Percentiles rank a stretch among this genome's conserved stretches.
These are phyloP conservation scores for Suhomyces maxii DNA, from an alignment of 1,139 yeast genomes.

Conservation along the genomic window DNA sequence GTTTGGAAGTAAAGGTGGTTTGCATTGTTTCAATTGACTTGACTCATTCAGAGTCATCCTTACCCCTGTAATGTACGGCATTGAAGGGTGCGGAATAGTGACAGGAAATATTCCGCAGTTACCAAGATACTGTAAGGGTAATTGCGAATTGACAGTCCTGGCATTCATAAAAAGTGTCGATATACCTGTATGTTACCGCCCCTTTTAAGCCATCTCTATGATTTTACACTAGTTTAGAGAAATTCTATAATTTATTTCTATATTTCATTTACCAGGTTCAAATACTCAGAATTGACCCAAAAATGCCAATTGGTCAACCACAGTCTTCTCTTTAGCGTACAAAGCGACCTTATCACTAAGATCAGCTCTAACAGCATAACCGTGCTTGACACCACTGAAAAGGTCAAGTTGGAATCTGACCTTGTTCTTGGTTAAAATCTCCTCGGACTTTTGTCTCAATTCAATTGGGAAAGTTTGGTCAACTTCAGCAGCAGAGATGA, in stretches of 20 bases:
- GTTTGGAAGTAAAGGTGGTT: no score
- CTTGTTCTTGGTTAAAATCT: slow-evolving; percentile 44
- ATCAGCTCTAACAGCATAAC: slow-evolving; percentile 77
- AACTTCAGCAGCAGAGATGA: slow-evolving; percentile 70
- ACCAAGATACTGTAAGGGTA: no score
- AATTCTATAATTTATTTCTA: no score
- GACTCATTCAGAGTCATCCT: no score
- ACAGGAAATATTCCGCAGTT: no score
- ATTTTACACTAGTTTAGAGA: not conserved
- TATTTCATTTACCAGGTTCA: not conserved
- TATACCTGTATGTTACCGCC: no score
- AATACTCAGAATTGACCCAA: slow-evolving; percentile 4
- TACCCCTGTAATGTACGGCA: no score
- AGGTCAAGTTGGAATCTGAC: slow-evolving; percentile 57
- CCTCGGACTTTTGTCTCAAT: slow-evolving; percentile 60
- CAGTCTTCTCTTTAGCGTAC: slow-evolving; percentile 71
- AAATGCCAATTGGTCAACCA: slow-evolving; percentile 55
- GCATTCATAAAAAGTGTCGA: no score
- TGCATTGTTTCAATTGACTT: no score
- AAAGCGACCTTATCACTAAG: slow-evolving; percentile 48
- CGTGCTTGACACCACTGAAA: slow-evolving; percentile 66
- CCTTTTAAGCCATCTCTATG: no score
- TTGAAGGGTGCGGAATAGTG: no score
- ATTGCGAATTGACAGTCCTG: no score
- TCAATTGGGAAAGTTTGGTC: slow-evolving; percentile 66